Percentiles rank a stretch among this genome's conserved stretches.
Evolutionary conservation across 163 green algal genomes (phyloP).

Genomic region (Chlamydomonas reinhardtii): DNA sequence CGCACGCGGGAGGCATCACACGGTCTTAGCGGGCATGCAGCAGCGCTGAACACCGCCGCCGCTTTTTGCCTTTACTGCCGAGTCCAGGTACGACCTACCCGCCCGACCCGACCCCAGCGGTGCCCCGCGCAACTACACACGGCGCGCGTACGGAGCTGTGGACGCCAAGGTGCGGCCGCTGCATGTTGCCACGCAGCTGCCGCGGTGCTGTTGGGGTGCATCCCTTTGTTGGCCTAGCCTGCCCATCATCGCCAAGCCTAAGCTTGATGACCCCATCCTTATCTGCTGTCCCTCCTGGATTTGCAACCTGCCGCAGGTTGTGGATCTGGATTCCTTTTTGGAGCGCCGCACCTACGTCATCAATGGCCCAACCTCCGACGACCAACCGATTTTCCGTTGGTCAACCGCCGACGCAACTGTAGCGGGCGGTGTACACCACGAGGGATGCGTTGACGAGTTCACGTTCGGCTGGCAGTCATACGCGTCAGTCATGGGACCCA

Average conservation of each 20-base stretch:
- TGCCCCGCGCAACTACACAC: conserved; percentile 40
- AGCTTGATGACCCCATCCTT: background rate
- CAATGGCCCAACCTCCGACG: conserved; percentile 50
- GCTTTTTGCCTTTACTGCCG: too few species aligned
- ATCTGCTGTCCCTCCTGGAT: background rate
- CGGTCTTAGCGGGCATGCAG: too few species aligned
- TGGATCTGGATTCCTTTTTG: conserved; percentile 36
- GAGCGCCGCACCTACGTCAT: conserved; percentile 35
- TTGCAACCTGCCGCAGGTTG: background rate
- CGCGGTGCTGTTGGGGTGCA: background rate
- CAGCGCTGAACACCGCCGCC: too few species aligned
- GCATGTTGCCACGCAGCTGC: too few species aligned
- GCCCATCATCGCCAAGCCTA: too few species aligned
- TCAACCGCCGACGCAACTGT: background rate
- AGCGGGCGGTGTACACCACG: background rate
- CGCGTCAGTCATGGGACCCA: background rate
- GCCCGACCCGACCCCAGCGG: background rate
- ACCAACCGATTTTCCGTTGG: conserved; percentile 50
- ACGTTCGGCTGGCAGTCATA: conserved; percentile 46
- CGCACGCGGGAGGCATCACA: too few species aligned
- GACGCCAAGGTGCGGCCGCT: conserved; percentile 53
- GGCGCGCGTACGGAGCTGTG: conserved; percentile 52
- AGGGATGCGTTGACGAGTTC: conserved; percentile 44
- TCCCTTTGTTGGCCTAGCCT: too few species aligned
- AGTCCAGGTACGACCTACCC: conserved; percentile 47